Evolutionary conservation across 2,329 filamentous ascomycete species (phyloP).

Genomic region (Colletotrichum sojae): DNA sequence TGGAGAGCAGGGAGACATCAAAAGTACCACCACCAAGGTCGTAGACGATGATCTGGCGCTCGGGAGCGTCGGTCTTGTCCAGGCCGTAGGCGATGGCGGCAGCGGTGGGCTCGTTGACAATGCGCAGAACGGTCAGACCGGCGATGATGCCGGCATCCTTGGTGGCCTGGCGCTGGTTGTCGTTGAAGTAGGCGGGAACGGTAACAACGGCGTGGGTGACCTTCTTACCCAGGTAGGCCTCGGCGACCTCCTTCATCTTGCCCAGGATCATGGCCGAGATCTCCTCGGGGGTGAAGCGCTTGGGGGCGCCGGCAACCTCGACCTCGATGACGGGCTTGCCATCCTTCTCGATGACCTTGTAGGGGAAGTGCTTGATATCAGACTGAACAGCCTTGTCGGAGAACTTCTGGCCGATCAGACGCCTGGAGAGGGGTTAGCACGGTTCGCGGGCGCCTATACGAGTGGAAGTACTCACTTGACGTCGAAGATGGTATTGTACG

Average conservation of each 20-base stretch:
- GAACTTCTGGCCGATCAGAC: constrained; percentile 88
- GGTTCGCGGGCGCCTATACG: background rate
- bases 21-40: constrained; percentile 96
- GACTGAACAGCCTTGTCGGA: constrained; percentile 88
- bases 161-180: constrained; percentile 96
- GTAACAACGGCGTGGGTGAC: constrained; percentile 92
- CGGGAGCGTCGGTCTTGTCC: constrained; percentile 81
- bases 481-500: constrained; percentile 82
- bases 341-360: constrained; percentile 90
- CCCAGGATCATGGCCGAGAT: constrained; percentile 85
- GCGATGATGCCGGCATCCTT: constrained; percentile 95
- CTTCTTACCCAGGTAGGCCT: constrained; percentile 85
- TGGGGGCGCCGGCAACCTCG: constrained; percentile 74
- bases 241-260: constrained; percentile 89
- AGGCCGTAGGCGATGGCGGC: constrained; percentile 96
- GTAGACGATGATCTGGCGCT: constrained; percentile 93
- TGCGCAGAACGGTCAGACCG: constrained; percentile 94
- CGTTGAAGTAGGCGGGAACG: constrained; percentile 98
- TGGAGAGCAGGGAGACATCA: constrained; percentile 93
- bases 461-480: constrained; percentile 76
- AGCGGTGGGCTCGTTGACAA: constrained; percentile 96
- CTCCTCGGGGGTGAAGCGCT: constrained; percentile 85
- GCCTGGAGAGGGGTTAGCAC: constrained; percentile 63
- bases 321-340: constrained; percentile 91
- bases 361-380: constrained; percentile 99